Conservation (phyloP, 352 stramenopile species). For the Globisporangium alternatum region DNA sequence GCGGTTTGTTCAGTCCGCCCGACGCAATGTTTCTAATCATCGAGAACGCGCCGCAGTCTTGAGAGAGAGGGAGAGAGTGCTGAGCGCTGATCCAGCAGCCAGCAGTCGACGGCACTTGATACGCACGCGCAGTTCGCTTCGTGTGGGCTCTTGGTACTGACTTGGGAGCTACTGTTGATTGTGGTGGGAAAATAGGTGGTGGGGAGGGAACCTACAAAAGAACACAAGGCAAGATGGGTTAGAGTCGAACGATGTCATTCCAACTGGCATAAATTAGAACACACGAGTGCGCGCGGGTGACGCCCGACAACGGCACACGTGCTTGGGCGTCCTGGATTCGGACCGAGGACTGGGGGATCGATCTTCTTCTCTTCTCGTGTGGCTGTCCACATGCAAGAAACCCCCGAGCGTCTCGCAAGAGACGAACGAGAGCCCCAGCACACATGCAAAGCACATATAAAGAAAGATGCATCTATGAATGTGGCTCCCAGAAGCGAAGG, state of each 20-base stretch:
- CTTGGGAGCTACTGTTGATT: constrained; percentile 14
- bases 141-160: background rate
- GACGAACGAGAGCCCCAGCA: background rate
- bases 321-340: constrained; percentile 6
- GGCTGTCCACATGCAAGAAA: constrained; percentile 9
- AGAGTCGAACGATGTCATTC: constrained; percentile 15
- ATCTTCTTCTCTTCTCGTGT: constrained; percentile 3
- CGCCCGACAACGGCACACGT: background rate
- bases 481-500: constrained; percentile 18
- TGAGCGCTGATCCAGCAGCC: background rate
- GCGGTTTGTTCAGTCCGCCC: constrained; percentile 84
- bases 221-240: constrained; percentile 7
- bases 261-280: constrained; percentile 26
- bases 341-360: constrained; percentile 8
- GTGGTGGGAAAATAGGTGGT: constrained; percentile 16
- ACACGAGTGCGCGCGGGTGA: constrained; percentile 1
- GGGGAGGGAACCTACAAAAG: constrained; percentile 32
- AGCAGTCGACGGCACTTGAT: background rate
- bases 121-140: background rate
- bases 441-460: constrained; percentile 11
- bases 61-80: background rate
- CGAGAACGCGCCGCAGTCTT: constrained; percentile 39
- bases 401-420: background rate
- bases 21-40: constrained; percentile 86
- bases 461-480: constrained; percentile 24